A percentile compares a stretch with the other conserved stretches of the same genome.
Conservation (phyloP, 2,329 filamentous ascomycete genomes). For the Gnomoniopsis smithogilvyi region DNA sequence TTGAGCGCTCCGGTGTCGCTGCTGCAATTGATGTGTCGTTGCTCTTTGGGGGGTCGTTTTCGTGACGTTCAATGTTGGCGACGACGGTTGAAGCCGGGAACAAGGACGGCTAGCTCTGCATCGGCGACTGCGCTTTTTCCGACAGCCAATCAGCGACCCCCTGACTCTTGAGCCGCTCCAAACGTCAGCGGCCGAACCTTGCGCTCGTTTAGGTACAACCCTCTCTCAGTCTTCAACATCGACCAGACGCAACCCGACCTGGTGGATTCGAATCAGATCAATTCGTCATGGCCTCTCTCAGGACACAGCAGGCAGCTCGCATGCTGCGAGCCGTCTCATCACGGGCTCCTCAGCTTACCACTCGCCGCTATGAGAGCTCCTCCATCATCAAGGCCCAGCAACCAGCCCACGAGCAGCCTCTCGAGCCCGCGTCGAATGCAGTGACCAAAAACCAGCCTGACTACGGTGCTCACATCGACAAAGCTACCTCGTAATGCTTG, state of each 20-base stretch:
- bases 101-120: conserved; percentile 17
- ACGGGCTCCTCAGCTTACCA: conserved; percentile 38
- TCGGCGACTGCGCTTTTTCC: conserved; percentile 32
- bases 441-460: conserved; percentile 65
- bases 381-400: conserved; percentile 32
- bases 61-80: conserved; percentile 7
- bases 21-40: conserved; percentile 23
- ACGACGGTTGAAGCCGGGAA: conserved; percentile 14
- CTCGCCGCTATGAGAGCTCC: conserved; percentile 55
- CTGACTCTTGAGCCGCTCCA: conserved; percentile 5
- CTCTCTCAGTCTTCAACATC: background rate
- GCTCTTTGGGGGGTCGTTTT: conserved; percentile 9
- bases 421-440: conserved; percentile 34
- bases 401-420: conserved; percentile 26
- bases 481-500: conserved; percentile 79
- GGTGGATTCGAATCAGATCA: conserved; percentile 9
- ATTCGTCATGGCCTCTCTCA: conserved; percentile 62
- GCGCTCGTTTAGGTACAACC: background rate
- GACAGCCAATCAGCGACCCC: conserved; percentile 22
- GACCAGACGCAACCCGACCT: background rate
- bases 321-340: conserved; percentile 45
- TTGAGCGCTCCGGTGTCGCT: conserved; percentile 28
- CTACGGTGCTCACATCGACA: conserved; percentile 78
- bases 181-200: conserved; percentile 9
- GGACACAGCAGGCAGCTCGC: conserved; percentile 50